Evolutionary conservation across 2,329 filamentous ascomycete species (phyloP), one percentile per base, ranked within the genome.

Genomic region (Juglanconis oblonga): DNA sequence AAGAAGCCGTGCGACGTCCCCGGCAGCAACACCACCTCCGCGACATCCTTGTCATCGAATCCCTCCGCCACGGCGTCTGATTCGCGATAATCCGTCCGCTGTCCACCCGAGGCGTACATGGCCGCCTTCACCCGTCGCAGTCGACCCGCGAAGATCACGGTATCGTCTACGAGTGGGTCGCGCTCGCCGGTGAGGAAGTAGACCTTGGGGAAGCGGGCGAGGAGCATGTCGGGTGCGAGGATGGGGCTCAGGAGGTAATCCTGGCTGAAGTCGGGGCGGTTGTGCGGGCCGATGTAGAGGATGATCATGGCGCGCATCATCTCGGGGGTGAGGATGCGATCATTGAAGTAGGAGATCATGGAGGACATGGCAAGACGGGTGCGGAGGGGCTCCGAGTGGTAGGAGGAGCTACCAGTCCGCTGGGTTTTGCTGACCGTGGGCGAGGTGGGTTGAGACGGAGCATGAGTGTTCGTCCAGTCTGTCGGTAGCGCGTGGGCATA

Each of bases 261-360:
- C 6, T 90, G 91, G 33, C 86, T 86, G 73, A 99, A 98, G 71
- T 98, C 92, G 0, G 95, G 95, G 1, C 93, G 88, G 72, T 95
- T 91, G 71, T 97, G 90, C 0, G 93, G 92, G 0, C 95, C 95
- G 58, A 99, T 90, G 72, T 99, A 99, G 4, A 99, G 81, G 65
- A 99, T 96, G 65, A 99, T 97, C 93, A 99, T 98, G 64, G 93
- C 92, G 36, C 95, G 90, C 89, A 98, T 97, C 92, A 98, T 97
- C 74, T 99, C 95, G 0, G 95, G 94, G 0, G 92, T 94, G 13
- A 99, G 81, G 33, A 99, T 90, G 33, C 95, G 89, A 73, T 99
- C 95, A 72, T 96, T 95, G 74, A 97, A 96, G 75, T 98, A 98
- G 0, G 94, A 97, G 40, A 99, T 96, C 86, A 97, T 96, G n/a